These are phyloP conservation scores for Solanum okadae DNA, from an alignment of 257 asterid species.

Conservation along the genomic window DNA sequence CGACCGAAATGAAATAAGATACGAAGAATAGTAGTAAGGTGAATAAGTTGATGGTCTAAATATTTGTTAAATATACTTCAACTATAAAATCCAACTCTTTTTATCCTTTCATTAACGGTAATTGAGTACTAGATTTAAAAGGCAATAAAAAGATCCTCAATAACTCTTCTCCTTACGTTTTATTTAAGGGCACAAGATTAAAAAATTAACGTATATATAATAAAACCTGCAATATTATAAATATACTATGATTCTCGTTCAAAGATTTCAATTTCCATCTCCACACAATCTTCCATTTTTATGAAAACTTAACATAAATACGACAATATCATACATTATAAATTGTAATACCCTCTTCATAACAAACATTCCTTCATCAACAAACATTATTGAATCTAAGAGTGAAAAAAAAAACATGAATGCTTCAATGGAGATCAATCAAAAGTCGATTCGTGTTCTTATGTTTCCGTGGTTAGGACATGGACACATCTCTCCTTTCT, in stretches of 20 bases:
- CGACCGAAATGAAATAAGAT: too few species aligned
- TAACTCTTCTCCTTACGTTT: background rate
- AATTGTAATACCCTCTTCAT: background rate
- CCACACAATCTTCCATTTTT: background rate
- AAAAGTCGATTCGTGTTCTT: background rate
- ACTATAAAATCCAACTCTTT: background rate
- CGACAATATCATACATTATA: background rate
- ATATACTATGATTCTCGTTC: background rate
- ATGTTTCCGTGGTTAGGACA: constrained; percentile 28
- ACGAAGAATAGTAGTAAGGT: background rate
- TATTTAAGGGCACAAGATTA: background rate
- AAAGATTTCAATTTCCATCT: background rate
- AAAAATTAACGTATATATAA: background rate
- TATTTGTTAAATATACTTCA: background rate
- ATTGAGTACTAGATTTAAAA: background rate
- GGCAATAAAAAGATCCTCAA: background rate
- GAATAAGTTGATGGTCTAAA: background rate
- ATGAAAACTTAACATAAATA: background rate
- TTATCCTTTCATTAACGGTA: background rate
- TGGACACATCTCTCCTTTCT: constrained; percentile 19
- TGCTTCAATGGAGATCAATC: background rate
- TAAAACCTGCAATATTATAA: background rate
- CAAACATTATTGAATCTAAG: background rate
- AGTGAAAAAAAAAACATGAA: background rate
- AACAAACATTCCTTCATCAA: background rate